Conservation (phyloP, 1,284 basidiomycete genomes). For the Pseudozyma hubeiensis region DNA sequence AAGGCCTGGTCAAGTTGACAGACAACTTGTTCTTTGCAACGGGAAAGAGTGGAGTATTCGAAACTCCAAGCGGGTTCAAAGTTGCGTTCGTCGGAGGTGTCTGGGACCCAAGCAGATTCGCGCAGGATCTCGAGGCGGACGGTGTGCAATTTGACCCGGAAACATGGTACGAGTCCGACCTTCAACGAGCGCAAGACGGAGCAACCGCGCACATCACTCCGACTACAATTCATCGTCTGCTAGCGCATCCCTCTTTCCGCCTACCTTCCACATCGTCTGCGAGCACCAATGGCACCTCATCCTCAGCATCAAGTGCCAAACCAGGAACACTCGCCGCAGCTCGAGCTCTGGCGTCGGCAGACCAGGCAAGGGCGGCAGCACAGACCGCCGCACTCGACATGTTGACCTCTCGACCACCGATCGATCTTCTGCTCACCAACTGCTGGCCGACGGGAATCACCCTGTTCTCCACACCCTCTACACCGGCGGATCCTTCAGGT, state of each 20-base stretch:
- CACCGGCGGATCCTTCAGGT: slow-evolving; percentile 17
- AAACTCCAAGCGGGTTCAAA: slow-evolving; percentile 24
- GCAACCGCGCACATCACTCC: slow-evolving; percentile 26
- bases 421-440: slow-evolving; percentile 63
- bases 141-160: slow-evolving; percentile 9
- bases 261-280: slow-evolving; percentile 13
- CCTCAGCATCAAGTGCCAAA: slow-evolving; percentile 8
- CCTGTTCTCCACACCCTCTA: slow-evolving; percentile 31
- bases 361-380: slow-evolving; percentile 16
- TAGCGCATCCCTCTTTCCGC: slow-evolving; percentile 42
- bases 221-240: slow-evolving; percentile 25
- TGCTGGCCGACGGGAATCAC: slow-evolving; percentile 60
- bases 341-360: slow-evolving; percentile 23
- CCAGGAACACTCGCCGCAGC: slow-evolving; percentile 56
- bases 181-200: slow-evolving; percentile 16
- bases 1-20: slow-evolving; percentile 24
- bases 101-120: slow-evolving; percentile 28
- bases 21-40: slow-evolving; percentile 50
- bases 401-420: slow-evolving; percentile 29
- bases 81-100: slow-evolving; percentile 55
- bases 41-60: slow-evolving; percentile 51
- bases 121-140: slow-evolving; percentile 12
- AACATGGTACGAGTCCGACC: slow-evolving; percentile 17
- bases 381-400: slow-evolving; percentile 21
- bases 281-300: background rate